Evolutionary conservation across 2,329 filamentous ascomycete genomes (phyloP), one percentile per base, ranked within the genome.

Genomic region (Lasiodiplodia gonubiensis): DNA sequence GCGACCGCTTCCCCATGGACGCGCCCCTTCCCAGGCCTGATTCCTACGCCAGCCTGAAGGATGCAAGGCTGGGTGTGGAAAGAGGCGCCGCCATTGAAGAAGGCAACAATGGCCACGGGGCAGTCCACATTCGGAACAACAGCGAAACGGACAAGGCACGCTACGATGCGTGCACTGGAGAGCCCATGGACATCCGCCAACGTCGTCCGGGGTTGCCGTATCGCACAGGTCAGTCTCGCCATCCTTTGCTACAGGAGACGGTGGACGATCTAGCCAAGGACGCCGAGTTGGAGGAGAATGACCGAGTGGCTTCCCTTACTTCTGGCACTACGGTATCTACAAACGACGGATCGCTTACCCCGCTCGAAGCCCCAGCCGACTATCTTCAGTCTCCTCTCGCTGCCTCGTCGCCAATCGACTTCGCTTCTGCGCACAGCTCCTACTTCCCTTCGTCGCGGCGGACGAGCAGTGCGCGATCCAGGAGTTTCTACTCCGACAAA

Each of bases 261-360:
- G 76, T 77, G 14, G 76, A 78, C 37, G 68, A 66, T 4, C 42
- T 69, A 4, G 67, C 67, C 14, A 33, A 59, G 16, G 64, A 59
- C 27, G 42, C 59, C 21, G 53, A 67, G 37, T 27, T 67, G 12
- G 66, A 67, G 57, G 77, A 79, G 54, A 75, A 78, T 53, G 71
- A 73, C 27, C 60, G 69, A 39, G 76, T 80, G 18, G 78, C 79
- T 14, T 81, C 79, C 4, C 69, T 81, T 54, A 82, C 80, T 2
- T 81, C 80, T n/a, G 79, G 76, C 51, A 73, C 78, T n/a, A 80
- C 79, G 6, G 76, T 74, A 27, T 82, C 80, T 10, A 76, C 78
- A 8, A 70, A 72, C 11, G 79, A 81, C 39, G 79, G 80, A 68
- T 74, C 76, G 27, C 74, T 72, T 16, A 81, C 80, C 2, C 79